Evolutionary conservation across 1,139 yeast genomes (phyloP).

Genomic region (Suhomyces atakaporum): DNA sequence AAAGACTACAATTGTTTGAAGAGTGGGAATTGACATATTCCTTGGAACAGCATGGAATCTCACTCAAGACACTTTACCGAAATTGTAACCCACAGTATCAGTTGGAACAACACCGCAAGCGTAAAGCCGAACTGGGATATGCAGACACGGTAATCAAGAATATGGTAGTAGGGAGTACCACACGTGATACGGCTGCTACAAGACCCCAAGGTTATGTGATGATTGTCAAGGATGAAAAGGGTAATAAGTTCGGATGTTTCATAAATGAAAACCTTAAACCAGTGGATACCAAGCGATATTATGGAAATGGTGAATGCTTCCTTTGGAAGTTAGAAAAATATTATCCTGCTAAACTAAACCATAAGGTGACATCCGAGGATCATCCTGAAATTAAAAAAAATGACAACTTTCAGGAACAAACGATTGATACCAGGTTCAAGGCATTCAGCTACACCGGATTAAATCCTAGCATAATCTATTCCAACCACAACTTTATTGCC

Average conservation of each 20-base stretch:
- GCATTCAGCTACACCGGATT: conserved; percentile 89
- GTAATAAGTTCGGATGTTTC: conserved; percentile 79
- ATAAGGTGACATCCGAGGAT: conserved; percentile 9
- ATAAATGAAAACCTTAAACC: conserved; percentile 74
- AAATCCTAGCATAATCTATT: conserved; percentile 83
- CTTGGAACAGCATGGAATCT: conserved; percentile 89
- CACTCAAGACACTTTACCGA: conserved; percentile 72
- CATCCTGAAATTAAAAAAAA: background rate
- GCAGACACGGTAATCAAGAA: conserved; percentile 38
- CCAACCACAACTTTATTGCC: conserved; percentile 75
- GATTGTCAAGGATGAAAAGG: conserved; percentile 62
- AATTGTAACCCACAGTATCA: conserved; percentile 39
- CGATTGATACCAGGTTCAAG: conserved; percentile 48
- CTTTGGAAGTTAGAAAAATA: conserved; percentile 69
- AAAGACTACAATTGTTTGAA: conserved; percentile 72
- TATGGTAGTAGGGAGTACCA: conserved; percentile 30
- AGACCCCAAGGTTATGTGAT: conserved; percentile 68
- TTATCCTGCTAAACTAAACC: conserved; percentile 21
- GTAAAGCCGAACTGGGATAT: conserved; percentile 34
- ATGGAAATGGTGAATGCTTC: conserved; percentile 95
- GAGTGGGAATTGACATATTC: conserved; percentile 81
- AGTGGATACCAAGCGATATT: conserved; percentile 69
- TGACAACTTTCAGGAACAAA: background rate
- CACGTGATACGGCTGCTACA: conserved; percentile 18
- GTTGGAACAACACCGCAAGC: conserved; percentile 23